Evolutionary conservation across 169 alveolate species (phyloP).

Genomic region (Plasmodium falciparum): DNA sequence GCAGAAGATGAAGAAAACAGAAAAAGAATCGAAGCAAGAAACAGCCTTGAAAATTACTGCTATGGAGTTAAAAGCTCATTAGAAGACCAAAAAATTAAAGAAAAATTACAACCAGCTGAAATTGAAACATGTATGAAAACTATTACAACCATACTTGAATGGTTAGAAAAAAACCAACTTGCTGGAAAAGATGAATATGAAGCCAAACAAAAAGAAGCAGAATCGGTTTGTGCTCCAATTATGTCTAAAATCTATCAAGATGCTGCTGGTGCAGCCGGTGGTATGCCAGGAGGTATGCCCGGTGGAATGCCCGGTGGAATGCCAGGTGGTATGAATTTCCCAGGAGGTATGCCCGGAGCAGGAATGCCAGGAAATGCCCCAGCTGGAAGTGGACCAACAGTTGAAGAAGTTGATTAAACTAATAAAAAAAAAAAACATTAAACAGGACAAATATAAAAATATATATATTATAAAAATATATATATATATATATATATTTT

Average conservation of each 20-base stretch:
- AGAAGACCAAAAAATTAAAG: conserved; percentile 94
- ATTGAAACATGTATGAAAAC: conserved; percentile 88
- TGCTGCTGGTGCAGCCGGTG: conserved; percentile 95
- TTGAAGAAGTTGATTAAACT: conserved; percentile 93
- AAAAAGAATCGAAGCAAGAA: conserved; percentile 94
- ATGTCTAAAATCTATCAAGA: conserved; percentile 94
- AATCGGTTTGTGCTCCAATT: conserved; percentile 95
- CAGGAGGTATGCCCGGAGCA: conserved; percentile 92
- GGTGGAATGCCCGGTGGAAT: conserved; percentile 92
- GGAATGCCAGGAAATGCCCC: conserved; percentile 87
- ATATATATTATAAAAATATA: not conserved
- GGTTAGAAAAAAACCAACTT: conserved; percentile 95
- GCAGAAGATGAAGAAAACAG: conserved; percentile 95
- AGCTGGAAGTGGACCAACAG: conserved; percentile 91
- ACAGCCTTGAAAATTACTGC: conserved; percentile 94
- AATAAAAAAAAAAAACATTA: not conserved
- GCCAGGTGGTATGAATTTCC: conserved; percentile 91
- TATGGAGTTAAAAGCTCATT: conserved; percentile 94
- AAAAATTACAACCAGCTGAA: conserved; percentile 94
- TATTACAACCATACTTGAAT: conserved; percentile 93
- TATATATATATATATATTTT: not conserved
- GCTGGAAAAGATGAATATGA: conserved; percentile 96
- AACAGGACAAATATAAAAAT: not conserved
- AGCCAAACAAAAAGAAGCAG: conserved; percentile 96
- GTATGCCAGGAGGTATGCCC: conserved; percentile 92